Evolutionary conservation across 805 yeast genomes (phyloP).

Genomic region (Teunomyces stri): DNA sequence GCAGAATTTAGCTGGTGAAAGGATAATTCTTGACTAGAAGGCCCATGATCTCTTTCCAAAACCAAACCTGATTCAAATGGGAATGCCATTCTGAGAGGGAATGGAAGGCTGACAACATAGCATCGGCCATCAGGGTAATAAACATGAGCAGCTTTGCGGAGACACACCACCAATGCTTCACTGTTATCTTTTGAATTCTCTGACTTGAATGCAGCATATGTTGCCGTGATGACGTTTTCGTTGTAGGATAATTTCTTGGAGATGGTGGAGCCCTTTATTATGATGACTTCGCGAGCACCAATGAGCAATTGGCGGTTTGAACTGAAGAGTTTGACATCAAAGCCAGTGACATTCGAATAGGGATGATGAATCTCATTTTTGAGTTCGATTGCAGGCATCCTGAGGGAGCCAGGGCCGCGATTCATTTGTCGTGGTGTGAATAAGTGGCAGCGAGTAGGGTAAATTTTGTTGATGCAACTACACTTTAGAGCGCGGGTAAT

Average conservation of each 20-base stretch:
- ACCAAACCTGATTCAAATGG: slow-evolving; percentile 69
- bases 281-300: slow-evolving; percentile 44
- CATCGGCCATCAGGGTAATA: slow-evolving; percentile 61
- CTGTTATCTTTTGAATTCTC: slow-evolving; percentile 6
- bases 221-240: slow-evolving; percentile 55
- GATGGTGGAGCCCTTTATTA: slow-evolving; percentile 46
- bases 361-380: slow-evolving; percentile 24
- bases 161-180: slow-evolving; percentile 57
- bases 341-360: slow-evolving; percentile 12
- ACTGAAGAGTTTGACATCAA: slow-evolving; percentile 16
- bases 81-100: slow-evolving; percentile 56
- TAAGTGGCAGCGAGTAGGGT: too few species aligned
- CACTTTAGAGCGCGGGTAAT: background rate
- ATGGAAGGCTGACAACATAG: slow-evolving; percentile 66
- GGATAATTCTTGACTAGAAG: background rate
- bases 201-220: slow-evolving; percentile 52
- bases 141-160: slow-evolving; percentile 58
- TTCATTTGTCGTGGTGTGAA: background rate
- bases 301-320: slow-evolving; percentile 35
- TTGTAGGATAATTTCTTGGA: slow-evolving; percentile 50
- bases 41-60: slow-evolving; percentile 46
- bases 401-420: slow-evolving; percentile 9
- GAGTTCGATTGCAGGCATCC: slow-evolving; percentile 34
- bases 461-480: too few species aligned
- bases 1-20: slow-evolving; percentile 25